These are phyloP conservation scores for Marasmius sp. DNA, from an alignment of 1,284 basidiomycete genomes.

Conservation along the genomic window DNA sequence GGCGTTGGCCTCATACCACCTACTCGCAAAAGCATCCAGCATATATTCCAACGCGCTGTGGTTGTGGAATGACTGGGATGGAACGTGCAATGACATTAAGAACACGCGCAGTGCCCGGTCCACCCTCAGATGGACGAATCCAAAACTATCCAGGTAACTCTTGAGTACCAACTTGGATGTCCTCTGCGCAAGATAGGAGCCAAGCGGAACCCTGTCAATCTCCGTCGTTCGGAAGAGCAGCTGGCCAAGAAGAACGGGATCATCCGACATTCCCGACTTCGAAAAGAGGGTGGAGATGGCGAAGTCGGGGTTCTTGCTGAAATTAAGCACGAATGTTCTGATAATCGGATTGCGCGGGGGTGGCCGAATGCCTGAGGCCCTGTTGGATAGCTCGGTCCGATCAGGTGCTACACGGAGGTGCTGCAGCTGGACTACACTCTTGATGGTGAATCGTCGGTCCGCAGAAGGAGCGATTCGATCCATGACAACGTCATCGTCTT, in stretches of 20 bases:
- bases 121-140: conserved; percentile 79
- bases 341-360: conserved; percentile 59
- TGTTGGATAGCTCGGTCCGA: conserved; percentile 55
- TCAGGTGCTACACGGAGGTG: conserved; percentile 70
- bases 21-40: conserved; percentile 82
- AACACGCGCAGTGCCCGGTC: conserved; percentile 90
- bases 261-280: conserved; percentile 55
- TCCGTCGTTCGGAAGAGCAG: conserved; percentile 85
- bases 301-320: conserved; percentile 69
- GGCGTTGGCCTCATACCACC: conserved; percentile 91
- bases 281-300: conserved; percentile 69
- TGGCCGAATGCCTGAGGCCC: conserved; percentile 35
- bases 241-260: conserved; percentile 71
- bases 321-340: conserved; percentile 71
- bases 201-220: conserved; percentile 81
- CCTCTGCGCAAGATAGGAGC: conserved; percentile 76
- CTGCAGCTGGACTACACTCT: conserved; percentile 81
- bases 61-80: conserved; percentile 48
- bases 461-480: conserved; percentile 61
- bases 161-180: conserved; percentile 75
- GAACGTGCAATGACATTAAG: conserved; percentile 78
- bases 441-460: conserved; percentile 85
- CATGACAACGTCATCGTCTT: conserved; percentile 60
- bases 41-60: conserved; percentile 60
- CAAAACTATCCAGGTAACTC: conserved; percentile 86